Conservation (phyloP, 164 flowering plant species). For the Platanus orientalis region DNA sequence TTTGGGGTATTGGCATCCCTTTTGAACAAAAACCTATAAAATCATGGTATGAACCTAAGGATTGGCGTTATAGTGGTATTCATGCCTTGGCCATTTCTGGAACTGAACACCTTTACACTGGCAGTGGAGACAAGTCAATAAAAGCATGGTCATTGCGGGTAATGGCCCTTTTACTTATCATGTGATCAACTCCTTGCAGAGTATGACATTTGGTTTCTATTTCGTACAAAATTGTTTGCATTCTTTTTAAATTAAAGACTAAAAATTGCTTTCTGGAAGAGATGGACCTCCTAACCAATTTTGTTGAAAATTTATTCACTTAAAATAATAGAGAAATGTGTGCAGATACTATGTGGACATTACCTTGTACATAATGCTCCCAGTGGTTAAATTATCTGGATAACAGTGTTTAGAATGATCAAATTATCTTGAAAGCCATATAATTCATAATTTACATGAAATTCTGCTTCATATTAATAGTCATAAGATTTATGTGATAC, state of each 20-base stretch:
- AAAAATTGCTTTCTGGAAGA: neutral
- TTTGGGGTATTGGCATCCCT: slow-evolving; percentile 51
- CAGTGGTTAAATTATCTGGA: too few relatives aligned
- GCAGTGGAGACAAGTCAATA: slow-evolving; percentile 81
- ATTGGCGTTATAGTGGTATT: slow-evolving; percentile 96
- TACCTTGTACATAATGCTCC: too few relatives aligned
- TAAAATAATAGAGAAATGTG: too few relatives aligned
- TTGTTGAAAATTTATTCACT: neutral
- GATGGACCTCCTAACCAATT: neutral
- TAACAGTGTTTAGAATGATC: too few relatives aligned
- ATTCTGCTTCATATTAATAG: too few relatives aligned
- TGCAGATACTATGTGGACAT: too few relatives aligned
- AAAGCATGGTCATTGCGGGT: slow-evolving; percentile 93
- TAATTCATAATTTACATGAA: too few relatives aligned
- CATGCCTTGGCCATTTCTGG: slow-evolving; percentile 65
- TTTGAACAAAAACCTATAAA: slow-evolving; percentile 45
- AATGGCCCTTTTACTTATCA: slow-evolving; percentile 2
- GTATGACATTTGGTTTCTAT: neutral
- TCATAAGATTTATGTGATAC: too few relatives aligned
- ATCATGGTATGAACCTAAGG: slow-evolving; percentile 72
- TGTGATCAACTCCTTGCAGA: neutral
- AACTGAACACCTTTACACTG: slow-evolving; percentile 62
- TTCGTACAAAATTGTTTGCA: neutral
- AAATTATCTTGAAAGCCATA: too few relatives aligned
- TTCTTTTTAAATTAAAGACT: neutral